Conservation (phyloP, 2,329 filamentous ascomycete species). For the Aspergillus bombycis region DNA sequence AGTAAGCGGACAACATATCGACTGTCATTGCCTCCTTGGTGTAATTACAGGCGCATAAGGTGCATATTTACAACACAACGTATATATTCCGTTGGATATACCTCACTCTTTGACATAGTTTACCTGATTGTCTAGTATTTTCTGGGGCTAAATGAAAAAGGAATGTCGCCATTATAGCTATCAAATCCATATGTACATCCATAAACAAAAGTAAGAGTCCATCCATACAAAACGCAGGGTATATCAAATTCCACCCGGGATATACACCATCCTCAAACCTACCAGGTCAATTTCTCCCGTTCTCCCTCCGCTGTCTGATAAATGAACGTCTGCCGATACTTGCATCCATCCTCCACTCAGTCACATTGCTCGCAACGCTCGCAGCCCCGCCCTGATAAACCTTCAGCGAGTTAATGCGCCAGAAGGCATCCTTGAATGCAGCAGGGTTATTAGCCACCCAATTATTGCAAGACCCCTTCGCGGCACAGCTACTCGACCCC, state of each 20-base stretch:
- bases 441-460: constrained; percentile 73
- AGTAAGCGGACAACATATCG: background rate
- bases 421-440: constrained; percentile 74
- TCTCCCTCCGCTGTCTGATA: background rate
- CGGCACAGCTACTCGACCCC: constrained; percentile 61
- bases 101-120: background rate
- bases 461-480: constrained; percentile 69
- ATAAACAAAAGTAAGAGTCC: constrained; percentile 1
- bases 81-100: constrained; percentile 3
- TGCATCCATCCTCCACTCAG: background rate
- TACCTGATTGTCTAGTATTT: background rate
- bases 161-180: background rate
- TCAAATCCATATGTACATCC: constrained; percentile 3
- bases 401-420: constrained; percentile 73
- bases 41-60: background rate
- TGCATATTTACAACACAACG: constrained; percentile 4
- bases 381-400: constrained; percentile 54
- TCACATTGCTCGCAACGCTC: constrained; percentile 3
- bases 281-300: background rate
- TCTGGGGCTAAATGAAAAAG: background rate
- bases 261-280: background rate
- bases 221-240: background rate
- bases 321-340: background rate
- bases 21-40: background rate
- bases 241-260: constrained; percentile 1